Evolutionary conservation across 768 basidiomycete genomes (phyloP).

Genomic region (Coprinellus micaceus): DNA sequence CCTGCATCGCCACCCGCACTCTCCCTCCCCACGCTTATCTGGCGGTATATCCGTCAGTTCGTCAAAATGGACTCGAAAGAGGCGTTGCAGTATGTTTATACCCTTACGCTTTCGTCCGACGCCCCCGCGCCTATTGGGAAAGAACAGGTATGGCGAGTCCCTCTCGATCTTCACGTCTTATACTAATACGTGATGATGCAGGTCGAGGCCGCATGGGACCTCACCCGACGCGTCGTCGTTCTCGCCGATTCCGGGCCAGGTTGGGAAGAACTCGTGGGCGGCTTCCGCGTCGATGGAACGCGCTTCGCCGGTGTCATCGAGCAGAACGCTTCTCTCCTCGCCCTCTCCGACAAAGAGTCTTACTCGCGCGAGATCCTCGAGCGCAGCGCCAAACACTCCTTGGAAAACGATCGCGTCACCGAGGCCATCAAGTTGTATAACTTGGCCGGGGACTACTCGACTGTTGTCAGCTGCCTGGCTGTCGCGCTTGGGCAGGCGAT

Average conservation of each 20-base stretch:
- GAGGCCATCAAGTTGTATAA: conserved; percentile 97
- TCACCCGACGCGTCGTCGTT: conserved; percentile 74
- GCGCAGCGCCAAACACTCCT: conserved; percentile 76
- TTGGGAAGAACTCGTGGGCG: conserved; percentile 95
- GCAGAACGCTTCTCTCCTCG: conserved; percentile 73
- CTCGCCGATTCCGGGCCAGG: conserved; percentile 71
- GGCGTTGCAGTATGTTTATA: conserved; percentile 92
- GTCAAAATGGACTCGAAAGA: conserved; percentile 91
- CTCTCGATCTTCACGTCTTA: no score
- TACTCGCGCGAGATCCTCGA: conserved; percentile 83
- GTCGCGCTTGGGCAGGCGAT: conserved; percentile 84
- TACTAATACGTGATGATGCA: no score
- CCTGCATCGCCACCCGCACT: conserved; percentile 68
- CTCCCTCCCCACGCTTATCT: conserved; percentile 79
- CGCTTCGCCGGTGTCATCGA: conserved; percentile 89
- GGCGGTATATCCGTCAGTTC: conserved; percentile 91
- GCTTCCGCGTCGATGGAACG: conserved; percentile 85
- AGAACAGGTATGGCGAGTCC: no score
- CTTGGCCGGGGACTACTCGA: conserved; percentile 85
- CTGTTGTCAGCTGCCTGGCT: conserved; percentile 85
- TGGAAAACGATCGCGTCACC: conserved; percentile 77
- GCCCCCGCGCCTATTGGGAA: conserved; percentile 66
- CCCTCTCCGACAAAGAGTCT: conserved; percentile 58
- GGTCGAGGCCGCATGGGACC: conserved; percentile 75
- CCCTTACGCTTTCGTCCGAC: conserved; percentile 74